Conservation (phyloP, 345 rosid species). For the Gossypium sturtianum region DNA sequence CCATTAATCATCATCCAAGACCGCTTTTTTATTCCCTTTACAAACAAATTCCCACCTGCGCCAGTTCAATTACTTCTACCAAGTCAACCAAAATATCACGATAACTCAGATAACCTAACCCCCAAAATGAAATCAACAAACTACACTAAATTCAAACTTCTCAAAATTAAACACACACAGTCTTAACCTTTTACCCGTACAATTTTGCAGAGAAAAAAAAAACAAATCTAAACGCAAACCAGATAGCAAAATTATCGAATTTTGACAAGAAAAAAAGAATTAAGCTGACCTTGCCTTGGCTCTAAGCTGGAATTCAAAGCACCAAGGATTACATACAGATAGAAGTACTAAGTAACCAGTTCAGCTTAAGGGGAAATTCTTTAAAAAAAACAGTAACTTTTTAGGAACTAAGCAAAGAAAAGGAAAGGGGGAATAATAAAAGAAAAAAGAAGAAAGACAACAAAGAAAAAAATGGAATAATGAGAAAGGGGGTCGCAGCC, state of each 20-base stretch:
- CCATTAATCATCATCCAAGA: constrained; percentile 13
- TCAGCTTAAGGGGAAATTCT: background rate
- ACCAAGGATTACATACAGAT: background rate
- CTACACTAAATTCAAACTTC: background rate
- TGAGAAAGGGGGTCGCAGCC: background rate
- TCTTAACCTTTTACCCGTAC: background rate
- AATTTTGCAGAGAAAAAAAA: background rate
- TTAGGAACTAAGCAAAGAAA: background rate
- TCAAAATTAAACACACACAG: background rate
- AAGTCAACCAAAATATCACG: background rate
- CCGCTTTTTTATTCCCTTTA: background rate
- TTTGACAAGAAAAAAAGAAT: background rate
- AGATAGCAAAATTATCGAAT: background rate
- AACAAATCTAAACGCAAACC: background rate
- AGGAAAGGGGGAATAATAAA: background rate
- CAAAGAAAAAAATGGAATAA: background rate
- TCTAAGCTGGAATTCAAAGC: background rate
- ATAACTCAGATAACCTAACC: background rate
- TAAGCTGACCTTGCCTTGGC: background rate
- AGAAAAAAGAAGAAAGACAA: background rate
- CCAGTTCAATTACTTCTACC: background rate
- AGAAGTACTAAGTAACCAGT: background rate
- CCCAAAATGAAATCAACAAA: background rate
- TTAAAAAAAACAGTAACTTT: background rate
- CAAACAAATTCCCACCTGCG: background rate